A percentile compares a stretch with the other conserved stretches of the same genome.
phyloP scores from a whole-genome alignment of 208 protist genomes.

The Leishmania major region DNA sequence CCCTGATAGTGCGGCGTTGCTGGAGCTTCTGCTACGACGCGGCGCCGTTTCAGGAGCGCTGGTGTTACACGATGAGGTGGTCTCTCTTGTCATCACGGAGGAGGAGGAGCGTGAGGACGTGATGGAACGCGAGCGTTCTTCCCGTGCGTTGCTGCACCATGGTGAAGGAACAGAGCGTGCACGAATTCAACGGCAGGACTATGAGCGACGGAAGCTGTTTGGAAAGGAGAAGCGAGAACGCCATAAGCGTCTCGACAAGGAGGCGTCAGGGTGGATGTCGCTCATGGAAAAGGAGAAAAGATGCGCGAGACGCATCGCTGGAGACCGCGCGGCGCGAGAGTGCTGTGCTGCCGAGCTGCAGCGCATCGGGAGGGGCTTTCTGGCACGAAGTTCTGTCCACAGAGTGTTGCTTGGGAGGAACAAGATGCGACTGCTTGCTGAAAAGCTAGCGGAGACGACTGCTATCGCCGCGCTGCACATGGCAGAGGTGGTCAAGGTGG shows the following conservation, averaged over 20 bases:
- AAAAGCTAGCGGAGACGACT: not conserved
- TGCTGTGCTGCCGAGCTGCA: slow-evolving; percentile 16
- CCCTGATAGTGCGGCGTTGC: slow-evolving; percentile 19
- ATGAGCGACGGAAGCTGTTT: slow-evolving; percentile 14
- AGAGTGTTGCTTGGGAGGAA: not conserved
- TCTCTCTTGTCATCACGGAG: slow-evolving; percentile 15
- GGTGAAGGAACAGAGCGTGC: not conserved
- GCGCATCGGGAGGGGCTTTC: slow-evolving; percentile 27
- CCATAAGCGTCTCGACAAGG: not conserved
- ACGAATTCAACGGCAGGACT: not conserved
- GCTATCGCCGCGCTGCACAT: not conserved
- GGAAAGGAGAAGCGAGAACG: slow-evolving; percentile 25
- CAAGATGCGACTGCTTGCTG: not conserved
- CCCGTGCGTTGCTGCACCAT: not conserved
- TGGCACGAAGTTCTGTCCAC: not conserved
- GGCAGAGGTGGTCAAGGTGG: not conserved
- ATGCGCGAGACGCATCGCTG: not conserved
- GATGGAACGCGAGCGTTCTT: not conserved
- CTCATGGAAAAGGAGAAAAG: slow-evolving; percentile 1
- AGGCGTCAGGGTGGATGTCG: not conserved
- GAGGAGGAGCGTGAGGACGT: slow-evolving; percentile 12
- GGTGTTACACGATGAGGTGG: slow-evolving; percentile 18
- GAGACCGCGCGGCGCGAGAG: slow-evolving; percentile 3
- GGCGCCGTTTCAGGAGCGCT: slow-evolving; percentile 30
- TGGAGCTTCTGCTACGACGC: slow-evolving; percentile 41